A percentile compares a stretch with the other conserved stretches of the same genome.
Evolutionary conservation across 805 yeast genomes (phyloP).

Genomic region (Teunomyces kruisii): DNA sequence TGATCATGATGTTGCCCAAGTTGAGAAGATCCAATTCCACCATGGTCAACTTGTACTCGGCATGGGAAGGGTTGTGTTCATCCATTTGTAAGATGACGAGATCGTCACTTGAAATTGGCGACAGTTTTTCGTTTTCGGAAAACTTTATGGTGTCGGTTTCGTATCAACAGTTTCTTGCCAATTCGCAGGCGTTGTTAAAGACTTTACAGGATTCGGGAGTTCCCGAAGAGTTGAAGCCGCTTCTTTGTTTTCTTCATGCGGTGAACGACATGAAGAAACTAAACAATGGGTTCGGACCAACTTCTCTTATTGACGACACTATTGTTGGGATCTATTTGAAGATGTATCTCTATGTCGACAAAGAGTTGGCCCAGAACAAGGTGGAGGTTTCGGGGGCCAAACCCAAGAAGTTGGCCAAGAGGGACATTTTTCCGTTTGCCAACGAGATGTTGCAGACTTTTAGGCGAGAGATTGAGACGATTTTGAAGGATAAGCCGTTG

Average conservation of each 20-base stretch:
- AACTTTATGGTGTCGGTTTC: constrained; percentile 44
- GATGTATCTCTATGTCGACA: constrained; percentile 32
- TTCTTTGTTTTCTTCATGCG: constrained; percentile 48
- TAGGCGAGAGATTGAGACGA: constrained; percentile 30
- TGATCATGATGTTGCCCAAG: constrained; percentile 65
- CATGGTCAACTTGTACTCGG: constrained; percentile 61
- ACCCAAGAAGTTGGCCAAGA: constrained; percentile 38
- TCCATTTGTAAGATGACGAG: constrained; percentile 53
- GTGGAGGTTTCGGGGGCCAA: constrained; percentile 29
- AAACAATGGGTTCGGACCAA: constrained; percentile 81
- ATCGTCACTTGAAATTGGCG: constrained; percentile 40
- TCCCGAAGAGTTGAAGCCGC: constrained; percentile 36
- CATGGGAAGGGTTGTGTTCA: constrained; percentile 66
- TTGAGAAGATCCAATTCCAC: constrained; percentile 77
- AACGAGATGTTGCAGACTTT: constrained; percentile 31
- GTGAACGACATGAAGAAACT: constrained; percentile 62
- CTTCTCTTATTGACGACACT: constrained; percentile 72
- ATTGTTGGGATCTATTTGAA: constrained; percentile 59
- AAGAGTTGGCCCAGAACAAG: not conserved
- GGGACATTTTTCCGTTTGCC: constrained; percentile 42
- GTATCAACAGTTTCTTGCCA: constrained; percentile 42
- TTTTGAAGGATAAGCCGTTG: constrained; percentile 30
- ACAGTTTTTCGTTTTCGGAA: constrained; percentile 48
- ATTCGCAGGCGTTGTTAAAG: constrained; percentile 33
- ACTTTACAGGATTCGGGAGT: constrained; percentile 26